Percentiles rank a stretch among this genome's conserved stretches.
Conservation (phyloP, 495 filamentous ascomycete genomes). For the Cudoniella acicularis region DNA sequence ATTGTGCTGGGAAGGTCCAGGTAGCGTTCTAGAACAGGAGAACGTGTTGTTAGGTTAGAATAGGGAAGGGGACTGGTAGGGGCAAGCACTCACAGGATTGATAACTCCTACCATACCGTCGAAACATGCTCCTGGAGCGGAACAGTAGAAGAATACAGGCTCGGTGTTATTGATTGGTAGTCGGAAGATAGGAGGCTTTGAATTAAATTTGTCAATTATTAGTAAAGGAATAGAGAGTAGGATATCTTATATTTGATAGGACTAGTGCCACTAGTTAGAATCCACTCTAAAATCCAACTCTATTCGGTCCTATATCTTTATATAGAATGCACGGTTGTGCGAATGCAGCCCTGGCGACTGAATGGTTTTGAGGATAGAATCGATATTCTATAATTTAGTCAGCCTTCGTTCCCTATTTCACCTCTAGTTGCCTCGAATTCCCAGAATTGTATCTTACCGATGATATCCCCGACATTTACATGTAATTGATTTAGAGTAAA, state of each 20-base stretch:
- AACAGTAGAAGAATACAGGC: conserved; percentile 61
- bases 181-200: conserved; percentile 43
- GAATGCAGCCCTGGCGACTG: not conserved
- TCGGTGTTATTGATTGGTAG: conserved; percentile 53
- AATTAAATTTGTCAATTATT: not conserved
- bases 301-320: not conserved
- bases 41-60: too few relatives aligned
- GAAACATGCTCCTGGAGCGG: conserved; percentile 39
- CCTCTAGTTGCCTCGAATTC: too few relatives aligned
- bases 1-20: too few relatives aligned
- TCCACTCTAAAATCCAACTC: conserved; percentile 5
- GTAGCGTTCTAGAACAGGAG: too few relatives aligned
- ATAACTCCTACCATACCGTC: conserved; percentile 46
- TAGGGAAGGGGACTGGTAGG: too few relatives aligned
- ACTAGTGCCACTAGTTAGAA: conserved; percentile 6
- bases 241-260: conserved; percentile 26
- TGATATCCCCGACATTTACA: too few relatives aligned
- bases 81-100: conserved; percentile 37
- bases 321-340: not conserved
- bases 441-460: too few relatives aligned
- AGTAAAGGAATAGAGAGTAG: conserved; percentile 1
- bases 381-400: conserved; percentile 1
- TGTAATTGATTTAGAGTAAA: too few relatives aligned
- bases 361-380: conserved; percentile 6
- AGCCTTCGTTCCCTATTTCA: too few relatives aligned